These are phyloP conservation scores for Draba incana DNA, from an alignment of 345 rosid genomes.

Conservation along the genomic window DNA sequence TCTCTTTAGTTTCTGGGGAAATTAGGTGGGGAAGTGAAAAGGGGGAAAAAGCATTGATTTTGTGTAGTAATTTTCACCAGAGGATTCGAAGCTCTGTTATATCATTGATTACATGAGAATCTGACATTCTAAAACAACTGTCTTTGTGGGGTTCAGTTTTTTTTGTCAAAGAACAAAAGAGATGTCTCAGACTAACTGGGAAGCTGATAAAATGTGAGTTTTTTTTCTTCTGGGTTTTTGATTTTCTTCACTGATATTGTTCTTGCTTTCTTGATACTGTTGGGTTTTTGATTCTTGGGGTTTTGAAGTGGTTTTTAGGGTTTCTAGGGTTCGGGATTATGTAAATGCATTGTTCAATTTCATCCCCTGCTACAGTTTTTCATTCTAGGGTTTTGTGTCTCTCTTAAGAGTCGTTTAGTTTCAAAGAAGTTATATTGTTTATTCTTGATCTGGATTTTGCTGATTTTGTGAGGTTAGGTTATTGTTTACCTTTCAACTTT, in stretches of 20 bases:
- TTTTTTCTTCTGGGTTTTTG: conserved; percentile 29
- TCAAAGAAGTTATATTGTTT: background rate
- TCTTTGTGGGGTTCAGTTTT: conserved; percentile 32
- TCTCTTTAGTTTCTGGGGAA: conserved; percentile 26
- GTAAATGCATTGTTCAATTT: conserved; percentile 31
- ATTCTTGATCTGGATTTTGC: conserved; percentile 20
- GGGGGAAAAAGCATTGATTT: conserved; percentile 17
- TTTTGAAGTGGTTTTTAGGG: conserved; percentile 30
- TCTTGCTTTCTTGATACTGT: conserved; percentile 3
- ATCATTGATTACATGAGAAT: conserved; percentile 42
- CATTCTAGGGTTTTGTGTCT: conserved; percentile 50
- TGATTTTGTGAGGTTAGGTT: conserved; percentile 29
- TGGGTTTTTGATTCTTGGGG: conserved; percentile 44
- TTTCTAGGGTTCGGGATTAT: conserved; percentile 36
- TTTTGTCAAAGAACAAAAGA: conserved; percentile 40
- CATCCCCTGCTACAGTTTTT: conserved; percentile 18
- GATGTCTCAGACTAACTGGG: conserved; percentile 98
- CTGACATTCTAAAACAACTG: conserved; percentile 48
- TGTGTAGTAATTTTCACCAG: conserved; percentile 40
- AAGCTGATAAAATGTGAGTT: conserved; percentile 99
- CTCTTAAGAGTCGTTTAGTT: conserved; percentile 11
- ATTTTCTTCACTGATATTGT: background rate
- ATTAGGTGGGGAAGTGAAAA: conserved; percentile 38
- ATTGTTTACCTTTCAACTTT: background rate
- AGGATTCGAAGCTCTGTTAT: conserved; percentile 36